Conservation (phyloP, 192 early-diverging fungal species). For the Phycomyces nitens region DNA sequence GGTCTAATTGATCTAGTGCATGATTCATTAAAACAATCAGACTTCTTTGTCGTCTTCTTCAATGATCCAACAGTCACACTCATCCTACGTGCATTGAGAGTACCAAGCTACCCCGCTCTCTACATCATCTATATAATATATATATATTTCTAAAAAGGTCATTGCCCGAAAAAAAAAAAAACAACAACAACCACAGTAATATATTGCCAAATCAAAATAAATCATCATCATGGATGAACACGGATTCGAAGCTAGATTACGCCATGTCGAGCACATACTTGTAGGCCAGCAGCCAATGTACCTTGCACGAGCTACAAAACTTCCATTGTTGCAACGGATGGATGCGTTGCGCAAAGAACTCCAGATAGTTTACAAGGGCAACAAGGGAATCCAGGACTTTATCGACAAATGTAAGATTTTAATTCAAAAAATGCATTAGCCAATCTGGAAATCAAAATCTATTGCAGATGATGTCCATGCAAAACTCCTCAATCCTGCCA, state of each 20-base stretch:
- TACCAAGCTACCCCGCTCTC: constrained; percentile 1
- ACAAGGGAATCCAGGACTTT: constrained; percentile 34
- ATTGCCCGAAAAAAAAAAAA: not conserved
- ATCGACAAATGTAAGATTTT: constrained; percentile 39
- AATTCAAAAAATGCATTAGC: too few species aligned
- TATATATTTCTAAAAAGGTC: too few species aligned
- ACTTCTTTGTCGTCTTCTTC: not conserved
- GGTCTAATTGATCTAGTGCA: too few species aligned
- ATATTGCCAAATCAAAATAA: not conserved
- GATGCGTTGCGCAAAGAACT: constrained; percentile 29
- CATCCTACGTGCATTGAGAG: not conserved
- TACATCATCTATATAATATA: too few species aligned
- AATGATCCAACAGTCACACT: not conserved
- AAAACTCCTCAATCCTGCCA: constrained; percentile 32
- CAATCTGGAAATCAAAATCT: not conserved
- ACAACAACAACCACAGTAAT: not conserved
- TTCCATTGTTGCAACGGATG: constrained; percentile 14
- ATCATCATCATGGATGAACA: constrained; percentile 23
- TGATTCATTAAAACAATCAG: too few species aligned
- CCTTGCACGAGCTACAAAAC: not conserved
- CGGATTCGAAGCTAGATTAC: constrained; percentile 30
- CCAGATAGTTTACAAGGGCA: constrained; percentile 22
- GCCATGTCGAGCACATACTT: constrained; percentile 30
- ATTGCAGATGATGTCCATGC: constrained; percentile 28
- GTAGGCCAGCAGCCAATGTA: constrained; percentile 11